These are phyloP conservation scores for Clonostachys sp. DNA, from an alignment of 2,329 filamentous ascomycete genomes.

Conservation along the genomic window DNA sequence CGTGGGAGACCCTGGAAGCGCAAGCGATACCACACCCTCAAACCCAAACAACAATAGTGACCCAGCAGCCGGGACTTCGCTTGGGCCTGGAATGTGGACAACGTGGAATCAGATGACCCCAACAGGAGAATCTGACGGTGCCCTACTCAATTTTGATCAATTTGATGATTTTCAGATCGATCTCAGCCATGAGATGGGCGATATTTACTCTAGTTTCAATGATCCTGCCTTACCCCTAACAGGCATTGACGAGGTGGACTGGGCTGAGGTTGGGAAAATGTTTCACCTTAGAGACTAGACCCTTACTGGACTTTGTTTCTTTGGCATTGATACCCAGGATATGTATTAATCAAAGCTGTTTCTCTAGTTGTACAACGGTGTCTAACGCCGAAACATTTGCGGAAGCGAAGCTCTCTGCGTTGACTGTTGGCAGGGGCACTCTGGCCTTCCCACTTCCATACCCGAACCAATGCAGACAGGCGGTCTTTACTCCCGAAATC, in stretches of 20 bases:
- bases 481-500: conserved; percentile 65
- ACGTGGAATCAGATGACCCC: conserved; percentile 1
- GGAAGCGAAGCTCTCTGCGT: background rate
- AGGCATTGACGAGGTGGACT: conserved; percentile 19
- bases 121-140: conserved; percentile 4
- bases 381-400: background rate
- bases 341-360: background rate
- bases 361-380: background rate
- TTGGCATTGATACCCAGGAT: too few relatives aligned
- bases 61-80: background rate
- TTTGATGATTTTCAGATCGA: conserved; percentile 12
- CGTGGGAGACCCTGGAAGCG: background rate
- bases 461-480: background rate
- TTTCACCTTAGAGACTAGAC: conserved; percentile 5
- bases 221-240: conserved; percentile 18
- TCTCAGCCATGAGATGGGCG: conserved; percentile 12
- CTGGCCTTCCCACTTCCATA: background rate
- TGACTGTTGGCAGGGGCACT: background rate
- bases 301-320: too few relatives aligned
- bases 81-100: background rate
- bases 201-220: conserved; percentile 19
- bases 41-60: background rate
- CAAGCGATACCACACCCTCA: background rate
- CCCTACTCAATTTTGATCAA: conserved; percentile 5
- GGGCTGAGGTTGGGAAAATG: conserved; percentile 18